phyloP scores from a whole-genome alignment of 2,329 filamentous ascomycete species.

The Diaporthe velutina region DNA sequence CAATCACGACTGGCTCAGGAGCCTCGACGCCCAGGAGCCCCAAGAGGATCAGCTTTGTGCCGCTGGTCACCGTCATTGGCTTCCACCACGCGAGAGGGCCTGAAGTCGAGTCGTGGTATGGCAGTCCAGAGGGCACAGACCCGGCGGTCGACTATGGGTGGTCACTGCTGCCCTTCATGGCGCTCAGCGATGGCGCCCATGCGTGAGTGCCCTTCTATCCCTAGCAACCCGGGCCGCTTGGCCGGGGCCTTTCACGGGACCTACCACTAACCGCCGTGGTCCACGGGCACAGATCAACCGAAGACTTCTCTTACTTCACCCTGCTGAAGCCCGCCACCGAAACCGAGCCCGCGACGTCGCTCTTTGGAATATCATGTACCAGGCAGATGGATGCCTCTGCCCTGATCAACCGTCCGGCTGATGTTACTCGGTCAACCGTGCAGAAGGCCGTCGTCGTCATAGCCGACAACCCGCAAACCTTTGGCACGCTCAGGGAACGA shows the following conservation, averaged over 20 bases:
- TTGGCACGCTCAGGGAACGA: conserved; percentile 91
- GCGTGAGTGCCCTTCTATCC: conserved; percentile 71
- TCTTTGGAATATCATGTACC: conserved; percentile 97
- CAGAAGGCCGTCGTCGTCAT: conserved; percentile 98
- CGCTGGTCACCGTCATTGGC: conserved; percentile 83
- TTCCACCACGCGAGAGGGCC: conserved; percentile 90
- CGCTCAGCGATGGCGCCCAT: conserved; percentile 94
- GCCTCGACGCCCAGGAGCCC: conserved; percentile 39
- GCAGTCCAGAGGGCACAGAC: conserved; percentile 78
- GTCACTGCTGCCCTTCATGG: conserved; percentile 95
- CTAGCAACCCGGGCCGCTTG: background rate
- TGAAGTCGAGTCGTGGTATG: conserved; percentile 94
- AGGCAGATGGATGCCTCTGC: conserved; percentile 86
- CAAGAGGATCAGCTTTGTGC: conserved; percentile 62
- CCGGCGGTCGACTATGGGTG: conserved; percentile 89
- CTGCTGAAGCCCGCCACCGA: conserved; percentile 75
- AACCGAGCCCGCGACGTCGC: conserved; percentile 75
- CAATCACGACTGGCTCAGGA: conserved; percentile 31
- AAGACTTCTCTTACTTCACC: conserved; percentile 99
- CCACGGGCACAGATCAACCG: conserved; percentile 72
- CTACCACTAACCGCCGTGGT: background rate
- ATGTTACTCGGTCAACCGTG: conserved; percentile 97
- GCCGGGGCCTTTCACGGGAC: conserved; percentile 28
- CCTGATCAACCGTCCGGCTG: conserved; percentile 82
- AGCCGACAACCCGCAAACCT: conserved; percentile 88